Evolutionary conservation across 805 yeast genomes (phyloP).

Genomic region (Candida michaelii): DNA sequence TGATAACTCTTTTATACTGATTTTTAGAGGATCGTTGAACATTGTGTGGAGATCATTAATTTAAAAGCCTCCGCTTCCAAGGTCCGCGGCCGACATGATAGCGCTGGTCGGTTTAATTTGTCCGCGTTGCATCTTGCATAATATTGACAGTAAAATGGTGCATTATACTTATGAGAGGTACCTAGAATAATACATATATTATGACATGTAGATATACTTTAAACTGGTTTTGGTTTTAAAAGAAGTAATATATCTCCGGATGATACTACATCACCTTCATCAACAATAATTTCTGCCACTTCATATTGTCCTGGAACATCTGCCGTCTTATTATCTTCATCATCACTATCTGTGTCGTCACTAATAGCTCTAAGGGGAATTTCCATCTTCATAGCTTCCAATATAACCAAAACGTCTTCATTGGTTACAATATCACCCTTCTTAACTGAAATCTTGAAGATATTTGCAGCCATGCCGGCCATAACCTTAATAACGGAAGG

Average conservation of each 20-base stretch:
- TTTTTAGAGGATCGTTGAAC: conserved; percentile 21
- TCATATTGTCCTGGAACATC: conserved; percentile 14
- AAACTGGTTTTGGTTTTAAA: not conserved
- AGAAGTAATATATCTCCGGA: conserved; percentile 24
- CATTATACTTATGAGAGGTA: too few species aligned
- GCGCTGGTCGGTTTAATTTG: too few species aligned
- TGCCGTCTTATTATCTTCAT: conserved; percentile 10
- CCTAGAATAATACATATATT: not conserved
- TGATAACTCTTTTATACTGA: conserved; percentile 26
- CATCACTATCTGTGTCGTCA: conserved; percentile 17
- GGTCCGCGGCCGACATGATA: not conserved
- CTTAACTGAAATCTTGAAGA: conserved; percentile 26
- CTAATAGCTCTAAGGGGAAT: conserved; percentile 24
- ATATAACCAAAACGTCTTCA: conserved; percentile 22
- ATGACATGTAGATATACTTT: not conserved
- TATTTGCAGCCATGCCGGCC: conserved; percentile 32
- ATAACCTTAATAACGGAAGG: conserved; percentile 21
- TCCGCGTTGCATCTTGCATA: too few species aligned
- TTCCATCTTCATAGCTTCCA: conserved; percentile 40
- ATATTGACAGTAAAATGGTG: too few species aligned
- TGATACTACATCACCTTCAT: conserved; percentile 31
- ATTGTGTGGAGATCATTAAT: not conserved
- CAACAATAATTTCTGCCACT: conserved; percentile 24
- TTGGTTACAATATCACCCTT: conserved; percentile 20
- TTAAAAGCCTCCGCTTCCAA: not conserved